Conservation (phyloP, 495 filamentous ascomycete genomes). For the Cryomyces minteri region DNA sequence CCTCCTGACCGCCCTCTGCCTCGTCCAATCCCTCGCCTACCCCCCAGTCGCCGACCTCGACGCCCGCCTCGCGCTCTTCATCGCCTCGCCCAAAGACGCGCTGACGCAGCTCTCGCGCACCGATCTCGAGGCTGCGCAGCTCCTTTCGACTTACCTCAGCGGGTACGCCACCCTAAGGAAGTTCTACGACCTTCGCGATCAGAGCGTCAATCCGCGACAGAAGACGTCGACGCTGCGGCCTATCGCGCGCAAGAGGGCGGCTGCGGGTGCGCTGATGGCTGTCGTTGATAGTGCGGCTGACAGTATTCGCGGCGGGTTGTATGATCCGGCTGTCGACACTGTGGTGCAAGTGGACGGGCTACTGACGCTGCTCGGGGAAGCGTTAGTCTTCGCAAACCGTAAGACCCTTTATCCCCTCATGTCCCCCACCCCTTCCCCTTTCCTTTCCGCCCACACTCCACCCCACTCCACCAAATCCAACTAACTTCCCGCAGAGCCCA, state of each 20-base stretch:
- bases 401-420: slow-evolving; percentile 11
- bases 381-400: slow-evolving; percentile 53
- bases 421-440: background rate
- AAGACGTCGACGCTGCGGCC: slow-evolving; percentile 23
- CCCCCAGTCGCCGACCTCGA: slow-evolving; percentile 52
- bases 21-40: slow-evolving; percentile 65
- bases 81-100: slow-evolving; percentile 45
- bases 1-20: slow-evolving; percentile 68
- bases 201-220: slow-evolving; percentile 28
- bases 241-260: slow-evolving; percentile 31
- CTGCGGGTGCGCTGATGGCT: slow-evolving; percentile 51
- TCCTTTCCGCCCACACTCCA: background rate
- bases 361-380: slow-evolving; percentile 69
- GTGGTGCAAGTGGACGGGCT: slow-evolving; percentile 75
- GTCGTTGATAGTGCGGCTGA: slow-evolving; percentile 70
- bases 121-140: slow-evolving; percentile 59
- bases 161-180: slow-evolving; percentile 76
- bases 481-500: slow-evolving; percentile 17
- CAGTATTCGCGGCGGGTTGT: slow-evolving; percentile 75
- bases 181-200: slow-evolving; percentile 75
- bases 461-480: background rate
- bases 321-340: slow-evolving; percentile 55
- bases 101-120: slow-evolving; percentile 42
- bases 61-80: slow-evolving; percentile 39
- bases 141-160: slow-evolving; percentile 66